Evolutionary conservation across 768 basidiomycete genomes (phyloP).

Genomic region (Suillus hirtellus): DNA sequence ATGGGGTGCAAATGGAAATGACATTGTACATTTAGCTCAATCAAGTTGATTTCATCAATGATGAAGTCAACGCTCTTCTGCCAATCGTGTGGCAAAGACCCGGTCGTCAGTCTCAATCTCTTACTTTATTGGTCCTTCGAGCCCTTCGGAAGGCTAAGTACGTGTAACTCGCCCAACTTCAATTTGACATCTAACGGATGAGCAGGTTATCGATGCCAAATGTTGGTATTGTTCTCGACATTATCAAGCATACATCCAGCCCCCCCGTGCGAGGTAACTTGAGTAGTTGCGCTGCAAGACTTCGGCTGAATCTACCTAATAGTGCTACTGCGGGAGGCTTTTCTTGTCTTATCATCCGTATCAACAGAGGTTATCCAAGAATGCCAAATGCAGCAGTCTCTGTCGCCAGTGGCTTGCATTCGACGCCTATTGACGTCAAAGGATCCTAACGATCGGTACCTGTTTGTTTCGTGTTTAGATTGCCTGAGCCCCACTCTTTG

Average conservation of each 20-base stretch:
- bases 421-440: constrained; percentile 58
- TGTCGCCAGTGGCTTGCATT: constrained; percentile 44
- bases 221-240: constrained; percentile 23
- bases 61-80: constrained; percentile 5
- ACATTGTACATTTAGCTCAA: constrained; percentile 4
- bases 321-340: constrained; percentile 37
- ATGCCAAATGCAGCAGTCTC: constrained; percentile 14
- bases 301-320: constrained; percentile 19
- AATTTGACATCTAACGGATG: not conserved
- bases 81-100: constrained; percentile 5
- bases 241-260: constrained; percentile 27
- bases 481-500: constrained; percentile 59
- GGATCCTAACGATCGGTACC: constrained; percentile 60
- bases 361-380: constrained; percentile 20
- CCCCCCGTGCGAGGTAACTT: constrained; percentile 29
- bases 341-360: constrained; percentile 32
- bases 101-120: not conserved
- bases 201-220: constrained; percentile 7
- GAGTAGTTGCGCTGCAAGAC: not conserved
- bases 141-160: constrained; percentile 21
- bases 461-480: constrained; percentile 66
- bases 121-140: constrained; percentile 21
- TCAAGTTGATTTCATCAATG: not conserved
- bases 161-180: not conserved
- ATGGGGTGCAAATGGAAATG: not conserved